These are phyloP conservation scores for Aspergillus haitiensis DNA, from an alignment of 495 filamentous ascomycete species.

Conservation along the genomic window DNA sequence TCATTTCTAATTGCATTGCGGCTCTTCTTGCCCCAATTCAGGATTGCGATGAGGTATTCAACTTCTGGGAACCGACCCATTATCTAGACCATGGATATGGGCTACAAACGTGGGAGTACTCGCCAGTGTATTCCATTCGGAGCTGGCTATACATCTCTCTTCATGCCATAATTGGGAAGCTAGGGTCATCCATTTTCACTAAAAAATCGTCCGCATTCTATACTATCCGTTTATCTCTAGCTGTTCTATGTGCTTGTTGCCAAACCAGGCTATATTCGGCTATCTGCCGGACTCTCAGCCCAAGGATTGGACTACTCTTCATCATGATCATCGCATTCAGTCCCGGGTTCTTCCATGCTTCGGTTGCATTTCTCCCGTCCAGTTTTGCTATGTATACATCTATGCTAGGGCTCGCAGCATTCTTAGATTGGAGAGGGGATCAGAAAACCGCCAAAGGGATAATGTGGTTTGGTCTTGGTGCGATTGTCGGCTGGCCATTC, in stretches of 20 bases:
- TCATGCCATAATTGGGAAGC: constrained; percentile 70
- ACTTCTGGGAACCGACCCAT: constrained; percentile 98
- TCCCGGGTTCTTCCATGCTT: constrained; percentile 91
- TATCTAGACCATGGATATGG: constrained; percentile 93
- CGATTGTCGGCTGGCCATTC: constrained; percentile 94
- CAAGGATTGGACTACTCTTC: constrained; percentile 80
- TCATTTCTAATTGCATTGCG: constrained; percentile 69
- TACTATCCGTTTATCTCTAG: constrained; percentile 72
- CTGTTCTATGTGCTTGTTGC: constrained; percentile 71
- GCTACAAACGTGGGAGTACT: constrained; percentile 98
- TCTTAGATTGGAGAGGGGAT: constrained; percentile 80
- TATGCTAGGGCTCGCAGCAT: constrained; percentile 82
- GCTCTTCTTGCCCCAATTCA: constrained; percentile 90
- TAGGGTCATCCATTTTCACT: constrained; percentile 60
- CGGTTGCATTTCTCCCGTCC: constrained; percentile 82
- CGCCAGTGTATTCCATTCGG: constrained; percentile 89
- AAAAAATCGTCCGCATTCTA: constrained; percentile 78
- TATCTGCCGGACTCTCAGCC: constrained; percentile 71
- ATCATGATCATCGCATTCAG: constrained; percentile 71
- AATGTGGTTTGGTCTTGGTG: constrained; percentile 89
- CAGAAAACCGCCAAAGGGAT: constrained; percentile 78
- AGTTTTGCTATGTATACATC: constrained; percentile 96
- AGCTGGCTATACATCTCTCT: constrained; percentile 93
- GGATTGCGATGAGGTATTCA: constrained; percentile 98
- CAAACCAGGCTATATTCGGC: constrained; percentile 78